Evolutionary conservation across 768 basidiomycete genomes (phyloP), one percentile per base, ranked within the genome.

Genomic region (Suillus alpinus): DNA sequence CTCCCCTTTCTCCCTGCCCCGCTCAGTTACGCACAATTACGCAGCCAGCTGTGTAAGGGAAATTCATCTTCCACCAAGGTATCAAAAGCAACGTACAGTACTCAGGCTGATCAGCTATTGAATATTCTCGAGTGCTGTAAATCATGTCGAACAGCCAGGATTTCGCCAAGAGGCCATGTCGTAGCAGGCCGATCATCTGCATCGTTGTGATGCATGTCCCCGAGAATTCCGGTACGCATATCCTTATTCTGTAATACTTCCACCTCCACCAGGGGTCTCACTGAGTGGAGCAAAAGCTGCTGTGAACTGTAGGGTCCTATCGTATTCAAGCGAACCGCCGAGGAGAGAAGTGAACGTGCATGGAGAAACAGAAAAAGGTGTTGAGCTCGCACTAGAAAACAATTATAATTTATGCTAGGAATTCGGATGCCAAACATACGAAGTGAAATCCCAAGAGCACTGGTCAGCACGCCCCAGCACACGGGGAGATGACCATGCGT

Each of bases 151-250:
- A 86, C 84, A 39, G 90, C 87, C 32, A 98, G 80, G 43, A 98
- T 89, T 76, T 99, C 97, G 18, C 95, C 95, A 20, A 99, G 73
- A 0, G 96, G 97, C 96, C 96, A 98, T 16, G 93, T 98, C 67
- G 87, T 94, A 40, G 89, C 88, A 4, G 95, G 94, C 0, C 86
- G 23, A 55, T 39, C 89, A 37, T 77, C 66, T 12, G 77, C 68
- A n/a, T 74, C 62, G 52, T 66, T 68, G 64, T 56, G 26, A 43
- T n/a, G n/a, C 44, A 13, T 43, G 49, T 37, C 12, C 53, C 70
- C 69, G 18, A 77, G 60, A 55, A 80, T 44, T 0, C 83, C 81
- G 5, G 86, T 84, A n/a, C 80, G 79, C 44, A 88, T 67, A 52
- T 78, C 58, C 43, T 73, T 75, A 66, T 81, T 85, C 57, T 75